Percentiles rank a stretch among this genome's conserved stretches.
Conservation (phyloP, 2,329 filamentous ascomycete species). For the Orbilia brochopaga region DNA sequence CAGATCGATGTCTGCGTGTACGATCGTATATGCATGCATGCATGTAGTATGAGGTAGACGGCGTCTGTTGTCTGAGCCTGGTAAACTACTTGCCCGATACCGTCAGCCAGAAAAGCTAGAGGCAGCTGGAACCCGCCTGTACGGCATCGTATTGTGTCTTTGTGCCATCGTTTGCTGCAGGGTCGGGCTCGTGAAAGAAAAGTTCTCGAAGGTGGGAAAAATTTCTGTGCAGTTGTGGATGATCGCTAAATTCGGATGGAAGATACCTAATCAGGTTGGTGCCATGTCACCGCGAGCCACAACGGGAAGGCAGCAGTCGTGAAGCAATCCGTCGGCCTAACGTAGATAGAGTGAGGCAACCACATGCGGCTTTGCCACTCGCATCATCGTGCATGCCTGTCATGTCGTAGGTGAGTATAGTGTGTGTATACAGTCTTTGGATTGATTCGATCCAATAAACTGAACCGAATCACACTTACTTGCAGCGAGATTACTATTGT, state of each 20-base stretch:
- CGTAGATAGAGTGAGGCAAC: slow-evolving; percentile 24
- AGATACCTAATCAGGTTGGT: slow-evolving; percentile 46
- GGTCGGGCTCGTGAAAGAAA: too few relatives aligned
- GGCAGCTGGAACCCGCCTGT: background rate
- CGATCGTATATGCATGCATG: too few relatives aligned
- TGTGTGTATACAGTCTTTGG: too few relatives aligned
- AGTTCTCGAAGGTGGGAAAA: background rate
- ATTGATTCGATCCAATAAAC: background rate
- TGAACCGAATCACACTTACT: slow-evolving; percentile 31
- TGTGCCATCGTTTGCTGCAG: too few relatives aligned
- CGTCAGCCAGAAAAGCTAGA: background rate
- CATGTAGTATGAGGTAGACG: slow-evolving; percentile 10
- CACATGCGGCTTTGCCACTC: slow-evolving; percentile 36
- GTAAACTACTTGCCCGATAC: background rate
- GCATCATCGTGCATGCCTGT: slow-evolving; percentile 11
- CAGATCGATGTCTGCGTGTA: too few relatives aligned
- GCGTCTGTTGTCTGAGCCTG: slow-evolving; percentile 20
- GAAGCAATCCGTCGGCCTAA: slow-evolving; percentile 30
- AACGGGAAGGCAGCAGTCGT: slow-evolving; percentile 39
- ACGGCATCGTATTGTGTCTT: too few relatives aligned
- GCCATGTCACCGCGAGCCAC: slow-evolving; percentile 38
- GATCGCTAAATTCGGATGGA: slow-evolving; percentile 42
- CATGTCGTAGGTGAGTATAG: too few relatives aligned
- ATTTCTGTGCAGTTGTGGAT: background rate
- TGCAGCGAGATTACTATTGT: too few relatives aligned